Evolutionary conservation across 306 rosid species (phyloP).

Genomic region (Rosa persica): DNA sequence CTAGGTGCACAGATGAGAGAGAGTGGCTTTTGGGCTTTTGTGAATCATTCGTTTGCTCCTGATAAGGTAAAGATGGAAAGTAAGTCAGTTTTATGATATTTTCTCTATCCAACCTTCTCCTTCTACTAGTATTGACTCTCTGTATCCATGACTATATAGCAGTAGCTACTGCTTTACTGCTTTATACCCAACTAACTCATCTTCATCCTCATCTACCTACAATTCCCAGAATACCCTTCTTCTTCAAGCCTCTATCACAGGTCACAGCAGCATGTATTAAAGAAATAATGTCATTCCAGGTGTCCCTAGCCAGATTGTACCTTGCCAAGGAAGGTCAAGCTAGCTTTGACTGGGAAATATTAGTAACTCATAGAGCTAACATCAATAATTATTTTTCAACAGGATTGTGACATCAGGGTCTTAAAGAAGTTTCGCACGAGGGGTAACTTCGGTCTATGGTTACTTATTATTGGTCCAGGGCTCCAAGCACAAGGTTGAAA

Average conservation of each 20-base stretch:
- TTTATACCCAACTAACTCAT: neutral
- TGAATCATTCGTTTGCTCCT: constrained; percentile 36
- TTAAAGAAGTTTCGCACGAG: neutral
- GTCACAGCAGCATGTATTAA: neutral
- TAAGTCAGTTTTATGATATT: neutral
- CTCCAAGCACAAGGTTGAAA: neutral
- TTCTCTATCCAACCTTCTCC: neutral
- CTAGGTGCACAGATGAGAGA: constrained; percentile 4
- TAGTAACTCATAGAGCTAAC: neutral
- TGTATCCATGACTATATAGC: neutral
- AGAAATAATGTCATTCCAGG: neutral
- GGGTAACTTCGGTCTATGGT: neutral
- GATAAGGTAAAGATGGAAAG: constrained; percentile 22
- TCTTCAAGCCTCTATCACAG: neutral
- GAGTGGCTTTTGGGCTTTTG: constrained; percentile 20
- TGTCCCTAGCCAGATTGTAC: neutral
- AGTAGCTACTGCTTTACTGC: neutral
- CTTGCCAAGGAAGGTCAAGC: constrained; percentile 5
- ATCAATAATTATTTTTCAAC: neutral
- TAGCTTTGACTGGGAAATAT: constrained; percentile 1
- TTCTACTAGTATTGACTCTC: neutral
- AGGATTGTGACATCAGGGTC: neutral
- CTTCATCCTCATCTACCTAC: neutral
- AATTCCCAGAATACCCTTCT: neutral
- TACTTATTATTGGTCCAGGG: neutral